Conservation (phyloP, 352 stramenopile species). For the Globisporangium radiosum region DNA sequence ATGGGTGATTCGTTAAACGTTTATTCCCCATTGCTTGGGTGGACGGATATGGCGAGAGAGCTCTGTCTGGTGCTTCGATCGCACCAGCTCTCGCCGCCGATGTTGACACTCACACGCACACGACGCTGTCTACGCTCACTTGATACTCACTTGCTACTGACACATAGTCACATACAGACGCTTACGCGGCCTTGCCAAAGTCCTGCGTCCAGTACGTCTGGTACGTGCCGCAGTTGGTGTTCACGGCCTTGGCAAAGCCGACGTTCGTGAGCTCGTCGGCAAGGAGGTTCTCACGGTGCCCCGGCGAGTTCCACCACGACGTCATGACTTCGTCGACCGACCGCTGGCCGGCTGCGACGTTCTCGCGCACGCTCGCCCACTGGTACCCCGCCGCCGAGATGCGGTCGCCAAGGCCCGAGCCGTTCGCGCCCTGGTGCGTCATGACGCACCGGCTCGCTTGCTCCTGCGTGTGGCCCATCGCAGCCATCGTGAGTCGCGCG, state of each 20-base stretch:
- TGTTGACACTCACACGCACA: constrained; percentile 1
- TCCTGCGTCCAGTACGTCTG: constrained; percentile 17
- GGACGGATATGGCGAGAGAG: too few relatives aligned
- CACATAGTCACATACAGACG: not conserved
- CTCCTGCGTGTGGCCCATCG: constrained; percentile 35
- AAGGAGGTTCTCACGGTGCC: constrained; percentile 44
- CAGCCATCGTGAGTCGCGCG: constrained; percentile 25
- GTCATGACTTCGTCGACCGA: constrained; percentile 35
- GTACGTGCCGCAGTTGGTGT: constrained; percentile 15
- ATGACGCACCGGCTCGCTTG: constrained; percentile 36
- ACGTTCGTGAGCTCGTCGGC: constrained; percentile 3
- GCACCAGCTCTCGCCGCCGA: constrained; percentile 1
- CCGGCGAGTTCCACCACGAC: constrained; percentile 46
- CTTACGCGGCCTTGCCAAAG: constrained; percentile 11
- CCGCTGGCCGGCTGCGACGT: constrained; percentile 41
- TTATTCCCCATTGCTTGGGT: too few relatives aligned
- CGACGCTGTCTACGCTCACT: constrained; percentile 1
- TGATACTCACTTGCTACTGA: not conserved
- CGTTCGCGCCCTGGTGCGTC: constrained; percentile 34
- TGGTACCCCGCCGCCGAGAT: constrained; percentile 29
- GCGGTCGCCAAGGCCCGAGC: constrained; percentile 29
- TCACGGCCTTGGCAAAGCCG: constrained; percentile 12
- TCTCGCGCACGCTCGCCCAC: constrained; percentile 35
- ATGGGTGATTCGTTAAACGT: too few relatives aligned
- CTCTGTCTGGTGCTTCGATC: constrained; percentile 12